phyloP scores from a whole-genome alignment of 306 rosid species.

The Trifolium fragiferum region DNA sequence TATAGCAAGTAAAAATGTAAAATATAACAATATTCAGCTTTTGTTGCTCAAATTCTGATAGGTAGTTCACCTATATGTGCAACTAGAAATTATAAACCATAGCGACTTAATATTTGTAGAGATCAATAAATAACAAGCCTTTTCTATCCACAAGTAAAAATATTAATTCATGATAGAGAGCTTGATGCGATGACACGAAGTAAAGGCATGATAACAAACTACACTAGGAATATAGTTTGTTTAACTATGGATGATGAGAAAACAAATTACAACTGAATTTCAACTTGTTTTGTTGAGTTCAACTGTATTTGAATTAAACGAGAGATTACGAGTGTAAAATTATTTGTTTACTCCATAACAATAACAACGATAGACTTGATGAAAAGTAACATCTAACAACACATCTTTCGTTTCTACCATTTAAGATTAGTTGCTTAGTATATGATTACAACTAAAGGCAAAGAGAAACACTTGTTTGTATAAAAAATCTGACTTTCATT shows the following conservation, averaged over 20 bases:
- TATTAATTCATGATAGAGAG: constrained; percentile 3
- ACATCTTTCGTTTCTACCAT: constrained; percentile 6
- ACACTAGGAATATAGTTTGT: background rate
- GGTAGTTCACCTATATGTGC: background rate
- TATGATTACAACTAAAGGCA: constrained; percentile 6
- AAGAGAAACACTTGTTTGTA: background rate
- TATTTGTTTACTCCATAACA: constrained; percentile 5
- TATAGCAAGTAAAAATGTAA: constrained; percentile 11
- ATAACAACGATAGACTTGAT: background rate
- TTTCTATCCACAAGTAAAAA: background rate
- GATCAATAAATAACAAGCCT: constrained; percentile 1
- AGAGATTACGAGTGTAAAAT: background rate
- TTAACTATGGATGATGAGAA: background rate
- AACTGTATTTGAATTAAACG: background rate
- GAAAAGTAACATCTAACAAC: constrained; percentile 7
- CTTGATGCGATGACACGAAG: background rate
- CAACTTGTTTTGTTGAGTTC: constrained; percentile 14
- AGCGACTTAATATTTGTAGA: background rate
- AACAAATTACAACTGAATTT: constrained; percentile 4
- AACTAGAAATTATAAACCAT: constrained; percentile 3
- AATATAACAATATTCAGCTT: background rate
- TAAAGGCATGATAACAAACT: background rate
- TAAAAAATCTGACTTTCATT: background rate
- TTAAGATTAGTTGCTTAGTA: background rate
- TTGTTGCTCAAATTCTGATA: constrained; percentile 1